Conservation (phyloP, 2,329 filamentous ascomycete genomes). For the Graphium sp. region DNA sequence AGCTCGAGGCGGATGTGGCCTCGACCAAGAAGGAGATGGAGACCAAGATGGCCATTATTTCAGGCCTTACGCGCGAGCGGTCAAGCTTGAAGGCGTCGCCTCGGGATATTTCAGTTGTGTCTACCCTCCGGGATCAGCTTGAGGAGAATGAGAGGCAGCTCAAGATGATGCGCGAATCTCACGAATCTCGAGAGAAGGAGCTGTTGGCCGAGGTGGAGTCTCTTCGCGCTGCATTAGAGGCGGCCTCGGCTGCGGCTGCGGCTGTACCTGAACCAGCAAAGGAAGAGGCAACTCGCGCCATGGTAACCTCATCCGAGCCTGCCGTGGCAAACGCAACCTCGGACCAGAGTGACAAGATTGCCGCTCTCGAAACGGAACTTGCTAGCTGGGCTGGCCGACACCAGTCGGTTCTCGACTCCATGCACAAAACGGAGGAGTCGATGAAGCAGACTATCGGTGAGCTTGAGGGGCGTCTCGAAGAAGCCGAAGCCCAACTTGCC, state of each 20-base stretch:
- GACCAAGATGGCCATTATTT: slow-evolving; percentile 88
- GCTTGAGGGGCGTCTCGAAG: slow-evolving; percentile 43
- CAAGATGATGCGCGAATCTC: slow-evolving; percentile 51
- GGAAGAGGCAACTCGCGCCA: too few relatives aligned
- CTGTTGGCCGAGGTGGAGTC: slow-evolving; percentile 54
- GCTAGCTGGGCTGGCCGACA: slow-evolving; percentile 64
- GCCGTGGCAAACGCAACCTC: too few relatives aligned
- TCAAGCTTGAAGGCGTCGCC: slow-evolving; percentile 73
- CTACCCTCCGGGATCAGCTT: slow-evolving; percentile 74
- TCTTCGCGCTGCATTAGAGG: slow-evolving; percentile 39
- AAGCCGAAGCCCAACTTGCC: slow-evolving; percentile 33
- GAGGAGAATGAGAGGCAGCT: slow-evolving; percentile 75
- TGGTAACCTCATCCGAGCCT: too few relatives aligned
- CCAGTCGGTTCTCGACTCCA: slow-evolving; percentile 47
- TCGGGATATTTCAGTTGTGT: slow-evolving; percentile 82
- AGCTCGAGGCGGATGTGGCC: slow-evolving; percentile 70
- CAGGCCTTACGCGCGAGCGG: slow-evolving; percentile 79
- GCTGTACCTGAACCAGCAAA: slow-evolving; percentile 4
- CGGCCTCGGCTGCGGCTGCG: slow-evolving; percentile 9
- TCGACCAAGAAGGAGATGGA: slow-evolving; percentile 92
- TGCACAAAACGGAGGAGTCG: slow-evolving; percentile 56
- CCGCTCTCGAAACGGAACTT: slow-evolving; percentile 54
- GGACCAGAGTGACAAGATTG: slow-evolving; percentile 39
- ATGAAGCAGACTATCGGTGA: slow-evolving; percentile 57
- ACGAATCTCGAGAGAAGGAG: slow-evolving; percentile 60